Evolutionary conservation across 2,329 filamentous ascomycete species (phyloP).

Genomic region (Aspergillus ochraceoroseus): DNA sequence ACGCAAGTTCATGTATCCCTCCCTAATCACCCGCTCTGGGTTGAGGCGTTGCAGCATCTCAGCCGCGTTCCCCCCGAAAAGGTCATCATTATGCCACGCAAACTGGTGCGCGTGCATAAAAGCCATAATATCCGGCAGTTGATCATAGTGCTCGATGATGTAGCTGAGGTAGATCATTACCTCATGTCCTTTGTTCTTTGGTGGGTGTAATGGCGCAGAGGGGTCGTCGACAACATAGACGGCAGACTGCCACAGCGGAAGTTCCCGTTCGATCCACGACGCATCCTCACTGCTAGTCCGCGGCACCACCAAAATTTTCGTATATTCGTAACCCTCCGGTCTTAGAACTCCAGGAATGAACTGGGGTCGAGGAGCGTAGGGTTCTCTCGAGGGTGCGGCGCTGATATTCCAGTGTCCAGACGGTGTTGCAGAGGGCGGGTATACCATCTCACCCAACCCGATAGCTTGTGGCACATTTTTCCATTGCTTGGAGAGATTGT

Average conservation of each 20-base stretch:
- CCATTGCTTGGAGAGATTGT: slow-evolving; percentile 34
- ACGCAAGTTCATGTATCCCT: slow-evolving; percentile 58
- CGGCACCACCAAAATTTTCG: slow-evolving; percentile 52
- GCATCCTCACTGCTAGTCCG: slow-evolving; percentile 50
- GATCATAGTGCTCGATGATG: slow-evolving; percentile 59
- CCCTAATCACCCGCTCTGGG: slow-evolving; percentile 47
- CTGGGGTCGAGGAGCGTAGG: slow-evolving; percentile 30
- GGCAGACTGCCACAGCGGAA: slow-evolving; percentile 47
- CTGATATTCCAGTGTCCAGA: slow-evolving; percentile 18
- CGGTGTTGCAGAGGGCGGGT: slow-evolving; percentile 10
- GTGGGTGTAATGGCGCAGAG: slow-evolving; percentile 47
- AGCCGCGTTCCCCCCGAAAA: slow-evolving; percentile 49
- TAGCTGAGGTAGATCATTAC: slow-evolving; percentile 60
- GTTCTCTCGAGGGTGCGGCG: slow-evolving; percentile 14
- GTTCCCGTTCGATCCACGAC: slow-evolving; percentile 51
- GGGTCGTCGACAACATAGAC: slow-evolving; percentile 53
- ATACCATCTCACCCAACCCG: slow-evolving; percentile 35
- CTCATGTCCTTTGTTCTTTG: slow-evolving; percentile 59
- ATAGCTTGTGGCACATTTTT: slow-evolving; percentile 33
- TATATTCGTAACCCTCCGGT: slow-evolving; percentile 49
- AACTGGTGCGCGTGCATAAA: slow-evolving; percentile 57
- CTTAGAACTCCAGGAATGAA: slow-evolving; percentile 39
- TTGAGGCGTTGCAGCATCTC: slow-evolving; percentile 51
- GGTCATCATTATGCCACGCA: slow-evolving; percentile 58
- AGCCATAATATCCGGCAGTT: slow-evolving; percentile 54